Base-by-base conservation (phyloP, 139 green algal species). In the Closterium sp. region DNA sequence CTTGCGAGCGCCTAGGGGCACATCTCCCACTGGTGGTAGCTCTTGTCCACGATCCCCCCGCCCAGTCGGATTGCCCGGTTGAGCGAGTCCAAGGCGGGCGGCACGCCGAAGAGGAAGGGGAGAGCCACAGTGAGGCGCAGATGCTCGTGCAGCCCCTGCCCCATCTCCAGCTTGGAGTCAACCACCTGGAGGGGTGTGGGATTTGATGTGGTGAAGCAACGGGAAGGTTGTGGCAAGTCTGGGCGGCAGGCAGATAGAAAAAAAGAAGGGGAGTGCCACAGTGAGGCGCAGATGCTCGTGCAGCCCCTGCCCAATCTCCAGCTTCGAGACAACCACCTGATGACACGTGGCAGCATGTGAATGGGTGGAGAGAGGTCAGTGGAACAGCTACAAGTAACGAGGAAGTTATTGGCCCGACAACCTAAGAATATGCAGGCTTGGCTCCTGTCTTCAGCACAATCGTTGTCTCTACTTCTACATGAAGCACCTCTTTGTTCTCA, bases 31-130 rank as follows among this genome's bases (percentile, higher is more conserved):
- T 89, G 92, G 87, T 91, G 87, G 33, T 94, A 94, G 23, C 91
- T 55, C n/a, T 89, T 83, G 23, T 94, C 87, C n/a, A 94, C 92
- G 31, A 94, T 95, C 19, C 92, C 92, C 85, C 92, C 92, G 21
- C 92, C 92, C 31, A 90, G 89, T 25, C 92, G 92, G 31, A 94
- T 95, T 1, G 92, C 92, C 19, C 91, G 84, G 94, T 92, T 96
- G 66, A 98, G 93, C 2, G 85, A 89, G 23, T 98, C 96, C 33
- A 95, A 85, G 43, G 96, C 93, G 3, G 96, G 96, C 6, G 96
- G 97, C 31, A 98, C 94, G 35, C 97, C 97, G 90, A 95, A 98
- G 36, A 98, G 94, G n/a, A 96, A 91, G 0, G 96, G 96, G 8
- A 98, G 90, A 31, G 96, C 93, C 9, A 98, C 95, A 0, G 55